Evolutionary conservation across 805 yeast genomes (phyloP).

Genomic region (Cyberlindnera amylophila): DNA sequence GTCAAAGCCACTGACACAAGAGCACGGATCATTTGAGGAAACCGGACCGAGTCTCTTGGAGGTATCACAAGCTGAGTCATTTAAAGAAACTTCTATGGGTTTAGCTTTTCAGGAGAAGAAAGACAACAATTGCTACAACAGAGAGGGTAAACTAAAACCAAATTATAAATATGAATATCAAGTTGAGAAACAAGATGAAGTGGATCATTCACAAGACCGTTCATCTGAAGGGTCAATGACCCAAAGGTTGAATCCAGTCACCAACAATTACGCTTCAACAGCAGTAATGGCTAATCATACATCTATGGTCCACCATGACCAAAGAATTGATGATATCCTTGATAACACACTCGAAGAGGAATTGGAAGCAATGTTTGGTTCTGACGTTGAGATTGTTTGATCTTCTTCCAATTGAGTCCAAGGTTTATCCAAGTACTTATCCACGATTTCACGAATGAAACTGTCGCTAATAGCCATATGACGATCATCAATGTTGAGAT

Average conservation of each 20-base stretch:
- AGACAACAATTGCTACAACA: too few species aligned
- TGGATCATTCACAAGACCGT: not conserved
- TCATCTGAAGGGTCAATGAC: not conserved
- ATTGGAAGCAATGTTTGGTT: conserved; percentile 18
- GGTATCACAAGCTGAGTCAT: too few species aligned
- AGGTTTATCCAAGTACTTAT: conserved; percentile 38
- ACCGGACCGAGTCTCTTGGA: too few species aligned
- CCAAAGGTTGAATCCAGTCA: not conserved
- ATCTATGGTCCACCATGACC: not conserved
- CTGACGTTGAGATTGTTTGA: conserved; percentile 24
- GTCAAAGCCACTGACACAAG: not conserved
- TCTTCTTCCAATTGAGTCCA: conserved; percentile 2
- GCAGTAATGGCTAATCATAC: not conserved
- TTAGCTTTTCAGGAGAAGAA: too few species aligned
- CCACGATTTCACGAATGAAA: conserved; percentile 42
- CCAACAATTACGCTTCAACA: too few species aligned
- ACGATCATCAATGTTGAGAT: conserved; percentile 46
- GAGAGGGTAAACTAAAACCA: too few species aligned
- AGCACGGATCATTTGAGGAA: too few species aligned
- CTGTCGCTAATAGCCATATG: conserved; percentile 66
- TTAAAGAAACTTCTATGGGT: too few species aligned
- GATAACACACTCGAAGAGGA: conserved; percentile 14
- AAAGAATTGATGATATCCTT: conserved; percentile 5
- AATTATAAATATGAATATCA: too few species aligned
- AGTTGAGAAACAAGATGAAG: not conserved